Evolutionary conservation across 2,329 filamentous ascomycete genomes (phyloP).

Genomic region (Pseudogymnoascus sp.): DNA sequence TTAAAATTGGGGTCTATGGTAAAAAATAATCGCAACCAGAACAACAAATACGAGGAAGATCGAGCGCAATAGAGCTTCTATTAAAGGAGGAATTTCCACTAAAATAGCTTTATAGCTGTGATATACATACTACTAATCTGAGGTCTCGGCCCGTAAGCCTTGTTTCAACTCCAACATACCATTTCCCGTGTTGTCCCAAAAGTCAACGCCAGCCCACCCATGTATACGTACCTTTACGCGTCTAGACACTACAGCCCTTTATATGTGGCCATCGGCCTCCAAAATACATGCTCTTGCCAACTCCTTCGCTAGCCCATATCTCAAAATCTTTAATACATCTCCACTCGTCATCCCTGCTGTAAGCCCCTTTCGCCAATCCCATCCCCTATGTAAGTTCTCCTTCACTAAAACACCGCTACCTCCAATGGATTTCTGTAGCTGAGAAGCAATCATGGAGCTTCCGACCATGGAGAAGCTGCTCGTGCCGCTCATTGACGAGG

Average conservation of each 20-base stretch:
- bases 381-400: slow-evolving; percentile 49
- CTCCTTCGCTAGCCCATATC: slow-evolving; percentile 66
- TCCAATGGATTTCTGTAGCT: slow-evolving; percentile 51
- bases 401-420: slow-evolving; percentile 41
- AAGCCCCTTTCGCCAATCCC: slow-evolving; percentile 62
- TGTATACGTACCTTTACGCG: neutral
- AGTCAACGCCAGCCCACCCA: neutral
- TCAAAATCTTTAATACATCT: slow-evolving; percentile 64
- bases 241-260: slow-evolving; percentile 14
- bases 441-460: slow-evolving; percentile 59
- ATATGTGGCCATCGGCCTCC: slow-evolving; percentile 44
- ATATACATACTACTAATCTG: neutral
- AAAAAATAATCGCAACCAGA: neutral
- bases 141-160: neutral
- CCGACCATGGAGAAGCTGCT: slow-evolving; percentile 57
- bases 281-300: slow-evolving; percentile 61
- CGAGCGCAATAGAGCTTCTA: neutral
- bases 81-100: neutral
- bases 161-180: neutral
- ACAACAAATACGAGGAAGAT: neutral
- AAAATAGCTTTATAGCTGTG: slow-evolving; percentile 5
- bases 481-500: slow-evolving; percentile 43
- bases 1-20: neutral
- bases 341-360: slow-evolving; percentile 49
- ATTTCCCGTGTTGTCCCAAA: neutral